Evolutionary conservation across 192 early-diverging fungal genomes (phyloP), one percentile per base, ranked within the genome.

Genomic region (Coemansia sp.): DNA sequence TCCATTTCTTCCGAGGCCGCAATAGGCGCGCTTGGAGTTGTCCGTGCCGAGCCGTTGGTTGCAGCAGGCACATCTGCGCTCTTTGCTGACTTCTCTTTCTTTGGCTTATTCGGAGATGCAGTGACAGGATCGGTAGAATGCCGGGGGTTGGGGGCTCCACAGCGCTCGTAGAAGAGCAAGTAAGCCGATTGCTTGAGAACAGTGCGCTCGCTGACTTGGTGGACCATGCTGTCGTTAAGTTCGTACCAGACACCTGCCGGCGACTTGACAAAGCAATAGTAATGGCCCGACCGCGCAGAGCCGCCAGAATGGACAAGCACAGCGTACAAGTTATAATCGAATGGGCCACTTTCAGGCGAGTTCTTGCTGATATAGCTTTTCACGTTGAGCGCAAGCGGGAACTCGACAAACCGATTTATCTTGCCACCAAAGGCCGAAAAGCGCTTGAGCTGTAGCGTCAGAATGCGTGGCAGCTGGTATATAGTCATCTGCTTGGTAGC

Each of bases 371-470:
- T 70, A 18, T 76, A 82, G 68, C 62, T 48, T 45, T 73, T 64
- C 64, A 96, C 76, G 62, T 88, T 78, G 35, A 96, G 75, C 1
- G 49, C 62, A 24, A 86, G 79, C 1, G 85, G 83, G 61, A 90
- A 94, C 39, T 69, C 65, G 45, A 94, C 73, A 37, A 74, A 78
- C 50, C 82, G 82, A 52, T 60, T 80, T 49, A 94, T 86, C 80
- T 96, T 96, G 19, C 83, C 79, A 38, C 81, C 70, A 63, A 77
- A 69, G 13, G 55, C 61, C 39, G 85, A 88, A 66, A 96, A 96
- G 16, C 94, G 83, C 75, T 96, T 96, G 35, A 96, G 76, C 50
- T 96, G 94, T 22, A 96, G 60, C 8, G 81, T 86, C 37, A 96
- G 64, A 24, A 90, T 80, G 37, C 81, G 74, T 23, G 94, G 94